Conservation (phyloP, 2,329 filamentous ascomycete genomes). For the Cercospora canescens region DNA sequence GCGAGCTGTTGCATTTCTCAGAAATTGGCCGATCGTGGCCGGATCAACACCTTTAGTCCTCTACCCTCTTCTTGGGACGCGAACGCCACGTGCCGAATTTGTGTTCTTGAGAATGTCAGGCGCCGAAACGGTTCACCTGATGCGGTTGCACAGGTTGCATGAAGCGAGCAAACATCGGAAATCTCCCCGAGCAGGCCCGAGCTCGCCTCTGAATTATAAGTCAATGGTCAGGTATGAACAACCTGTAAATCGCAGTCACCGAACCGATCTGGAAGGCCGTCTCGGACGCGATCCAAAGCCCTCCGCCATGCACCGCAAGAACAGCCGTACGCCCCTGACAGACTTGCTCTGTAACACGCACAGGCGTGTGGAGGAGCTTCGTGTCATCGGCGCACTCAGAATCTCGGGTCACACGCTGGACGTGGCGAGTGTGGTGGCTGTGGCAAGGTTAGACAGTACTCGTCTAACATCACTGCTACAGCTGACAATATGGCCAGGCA, state of each 20-base stretch:
- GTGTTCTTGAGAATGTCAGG: not conserved
- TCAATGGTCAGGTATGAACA: not conserved
- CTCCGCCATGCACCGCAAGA: not conserved
- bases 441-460: not conserved
- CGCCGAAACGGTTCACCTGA: not conserved
- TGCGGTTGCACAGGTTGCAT: not conserved
- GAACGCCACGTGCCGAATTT: not conserved
- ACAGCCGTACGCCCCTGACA: not conserved
- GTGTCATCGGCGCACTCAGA: not conserved
- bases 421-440: not conserved
- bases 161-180: not conserved
- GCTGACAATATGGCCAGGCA: not conserved
- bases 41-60: not conserved
- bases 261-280: not conserved
- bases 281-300: not conserved
- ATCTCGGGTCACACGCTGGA: constrained; percentile 2
- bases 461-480: no score
- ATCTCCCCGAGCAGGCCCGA: not conserved
- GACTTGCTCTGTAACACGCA: not conserved
- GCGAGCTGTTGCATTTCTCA: not conserved
- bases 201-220: not conserved
- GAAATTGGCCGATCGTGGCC: not conserved
- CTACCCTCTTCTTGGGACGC: not conserved
- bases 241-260: not conserved
- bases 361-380: not conserved